A percentile compares a stretch with the other conserved stretches of the same genome.
Conservation (phyloP, 257 asterid genomes). For the Solanum pennellii region DNA sequence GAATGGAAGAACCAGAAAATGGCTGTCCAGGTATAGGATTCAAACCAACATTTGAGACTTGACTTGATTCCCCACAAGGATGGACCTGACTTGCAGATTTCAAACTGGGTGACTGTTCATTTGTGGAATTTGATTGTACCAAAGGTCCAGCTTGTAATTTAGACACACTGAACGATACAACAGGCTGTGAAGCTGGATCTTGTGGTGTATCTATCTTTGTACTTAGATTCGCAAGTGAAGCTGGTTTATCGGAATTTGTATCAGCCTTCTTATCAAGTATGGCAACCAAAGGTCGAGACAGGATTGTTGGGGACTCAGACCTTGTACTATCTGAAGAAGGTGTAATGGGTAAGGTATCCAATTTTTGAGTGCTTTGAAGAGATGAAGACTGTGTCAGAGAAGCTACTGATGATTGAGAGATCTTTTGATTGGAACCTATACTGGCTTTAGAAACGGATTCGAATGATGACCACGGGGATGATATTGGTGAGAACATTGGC, state of each 20-base stretch:
- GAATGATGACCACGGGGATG: slow-evolving; percentile 10
- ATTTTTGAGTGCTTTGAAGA: slow-evolving; percentile 7
- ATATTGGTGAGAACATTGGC: slow-evolving; percentile 19
- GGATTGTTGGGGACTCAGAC: slow-evolving; percentile 19
- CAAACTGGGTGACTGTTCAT: slow-evolving; percentile 14
- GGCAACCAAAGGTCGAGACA: slow-evolving; percentile 16
- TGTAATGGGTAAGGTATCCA: slow-evolving; percentile 15
- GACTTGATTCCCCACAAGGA: slow-evolving; percentile 14
- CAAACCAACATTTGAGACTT: slow-evolving; percentile 17
- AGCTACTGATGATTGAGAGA: slow-evolving; percentile 22
- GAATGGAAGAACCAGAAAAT: slow-evolving; percentile 10
- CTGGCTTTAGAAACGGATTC: slow-evolving; percentile 25
- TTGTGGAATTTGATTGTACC: slow-evolving; percentile 10
- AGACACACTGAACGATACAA: slow-evolving; percentile 9
- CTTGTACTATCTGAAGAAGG: slow-evolving; percentile 10
- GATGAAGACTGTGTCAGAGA: slow-evolving; percentile 16
- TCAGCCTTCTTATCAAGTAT: slow-evolving; percentile 18
- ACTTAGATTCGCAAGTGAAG: slow-evolving; percentile 12
- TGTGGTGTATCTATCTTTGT: background rate
- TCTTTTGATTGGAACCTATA: slow-evolving; percentile 15
- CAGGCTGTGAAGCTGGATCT: slow-evolving; percentile 29
- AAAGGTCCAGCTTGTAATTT: slow-evolving; percentile 18
- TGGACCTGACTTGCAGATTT: slow-evolving; percentile 26
- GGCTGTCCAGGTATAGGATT: slow-evolving; percentile 18
- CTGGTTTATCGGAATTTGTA: slow-evolving; percentile 2